phyloP scores from a whole-genome alignment of 1,284 basidiomycete species.

The Thecaphora frezii region DNA sequence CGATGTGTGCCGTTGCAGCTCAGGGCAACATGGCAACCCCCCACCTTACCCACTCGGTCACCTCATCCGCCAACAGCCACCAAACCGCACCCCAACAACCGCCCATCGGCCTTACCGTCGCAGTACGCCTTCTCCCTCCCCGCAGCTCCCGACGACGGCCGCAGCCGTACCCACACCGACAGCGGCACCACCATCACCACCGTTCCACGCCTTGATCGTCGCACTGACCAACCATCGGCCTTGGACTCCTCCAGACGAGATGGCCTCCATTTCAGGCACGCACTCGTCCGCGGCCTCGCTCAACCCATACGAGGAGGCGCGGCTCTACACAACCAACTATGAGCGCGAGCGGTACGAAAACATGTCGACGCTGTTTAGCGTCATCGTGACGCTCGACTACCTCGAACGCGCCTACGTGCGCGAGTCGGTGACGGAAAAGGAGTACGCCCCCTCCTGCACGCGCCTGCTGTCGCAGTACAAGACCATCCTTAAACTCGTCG shows the following conservation, averaged over 20 bases:
- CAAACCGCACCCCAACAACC: too few relatives aligned
- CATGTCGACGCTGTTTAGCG: constrained; percentile 84
- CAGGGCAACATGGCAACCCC: too few relatives aligned
- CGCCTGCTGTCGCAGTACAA: constrained; percentile 91
- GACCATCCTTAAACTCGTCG: constrained; percentile 90
- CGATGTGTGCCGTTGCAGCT: too few relatives aligned
- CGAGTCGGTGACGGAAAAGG: constrained; percentile 79
- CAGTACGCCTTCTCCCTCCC: too few relatives aligned
- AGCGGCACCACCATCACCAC: constrained; percentile 2
- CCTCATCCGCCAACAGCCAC: too few relatives aligned
- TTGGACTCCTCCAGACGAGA: too few relatives aligned
- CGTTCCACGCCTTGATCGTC: constrained; percentile 16
- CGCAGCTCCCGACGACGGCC: too few relatives aligned
- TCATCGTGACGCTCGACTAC: constrained; percentile 88
- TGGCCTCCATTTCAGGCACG: background rate
- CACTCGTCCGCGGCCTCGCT: constrained; percentile 5
- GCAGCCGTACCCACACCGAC: background rate
- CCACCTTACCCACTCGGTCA: too few relatives aligned
- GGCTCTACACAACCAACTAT: constrained; percentile 81
- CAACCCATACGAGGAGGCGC: constrained; percentile 70
- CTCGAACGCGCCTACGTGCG: constrained; percentile 93
- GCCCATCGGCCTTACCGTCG: too few relatives aligned
- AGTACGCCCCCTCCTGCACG: constrained; percentile 96
- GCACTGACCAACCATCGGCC: constrained; percentile 1
- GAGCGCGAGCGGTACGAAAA: constrained; percentile 88